Evolutionary conservation across 352 stramenopile species (phyloP), one percentile per base, ranked within the genome.

Genomic region (Phytophthora nicotianae): DNA sequence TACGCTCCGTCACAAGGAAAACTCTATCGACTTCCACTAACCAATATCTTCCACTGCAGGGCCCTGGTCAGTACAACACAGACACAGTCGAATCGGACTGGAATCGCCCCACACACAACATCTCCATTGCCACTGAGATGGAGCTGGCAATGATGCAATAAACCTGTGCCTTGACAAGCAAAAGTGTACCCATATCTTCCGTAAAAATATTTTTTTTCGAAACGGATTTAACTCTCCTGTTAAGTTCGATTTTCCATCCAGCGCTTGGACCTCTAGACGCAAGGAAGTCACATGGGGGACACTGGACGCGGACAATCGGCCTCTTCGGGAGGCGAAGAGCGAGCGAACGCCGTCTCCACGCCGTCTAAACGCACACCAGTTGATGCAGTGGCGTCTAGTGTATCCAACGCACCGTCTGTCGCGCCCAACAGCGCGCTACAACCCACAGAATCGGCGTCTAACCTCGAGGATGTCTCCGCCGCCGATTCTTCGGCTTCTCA

Each of bases 91-190:
- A 91, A 37, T 82, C 74, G 51, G 81, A 90, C 54, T 93, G 85
- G 85, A 91, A 93, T 56, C 81, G 81, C n/a, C 85, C 85, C n/a
- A 93, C 85, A 8, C 88, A 91, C 70, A 93, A 93, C 72, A 91
- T 93, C 62, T 88, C 82, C 13, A 93, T 93, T 59, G 85, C 85
- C 19, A 93, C 85, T 3, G 82, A 93, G 51, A 93, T 93, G 85
- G 83, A 93, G 50, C 55, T 89, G 3, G 82, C 82, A 38, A 89
- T 89, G 72, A 58, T 89, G 35, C 74, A 74, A n/a, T 68, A 16
- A 24, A 29, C n/a, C n/a, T n/a, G n/a, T n/a, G n/a, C n/a, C n/a
- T n/a, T n/a, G n/a, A n/a, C n/a, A 29, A 29, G 24, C 24, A 29
- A 54, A 51, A 65, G 8, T 46, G 53, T 52, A 63, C 23, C 38